phyloP scores from a whole-genome alignment of 371 early-diverging fungal genomes.

The Mortierella sp. region DNA sequence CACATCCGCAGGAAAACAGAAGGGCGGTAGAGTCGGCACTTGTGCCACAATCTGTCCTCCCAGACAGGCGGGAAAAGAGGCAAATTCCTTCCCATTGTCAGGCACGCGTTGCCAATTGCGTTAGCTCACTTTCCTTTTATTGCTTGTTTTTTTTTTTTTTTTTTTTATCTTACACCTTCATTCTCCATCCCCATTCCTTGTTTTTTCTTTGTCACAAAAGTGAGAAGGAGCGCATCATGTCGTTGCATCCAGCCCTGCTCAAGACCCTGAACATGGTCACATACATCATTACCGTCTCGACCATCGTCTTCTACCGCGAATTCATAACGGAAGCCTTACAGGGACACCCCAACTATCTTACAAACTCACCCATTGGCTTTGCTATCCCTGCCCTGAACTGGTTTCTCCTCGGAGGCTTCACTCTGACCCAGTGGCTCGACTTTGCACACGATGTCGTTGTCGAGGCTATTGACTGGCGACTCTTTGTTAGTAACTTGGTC shows the following conservation, averaged over 20 bases:
- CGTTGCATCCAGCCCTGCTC: constrained; percentile 34
- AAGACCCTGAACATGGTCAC: constrained; percentile 47
- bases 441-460: constrained; percentile 51
- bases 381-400: constrained; percentile 34
- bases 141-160: constrained; percentile 1
- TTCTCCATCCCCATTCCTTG: background rate
- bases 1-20: too few species aligned
- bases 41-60: too few species aligned
- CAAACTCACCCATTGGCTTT: constrained; percentile 29
- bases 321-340: constrained; percentile 8
- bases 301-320: constrained; percentile 27
- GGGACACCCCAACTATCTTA: constrained; percentile 30
- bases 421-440: constrained; percentile 41
- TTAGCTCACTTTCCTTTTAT: too few species aligned
- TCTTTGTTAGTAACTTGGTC: constrained; percentile 34
- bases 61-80: too few species aligned
- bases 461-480: constrained; percentile 38
- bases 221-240: constrained; percentile 5
- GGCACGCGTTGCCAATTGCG: too few species aligned
- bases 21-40: too few species aligned
- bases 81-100: too few species aligned
- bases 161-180: background rate
- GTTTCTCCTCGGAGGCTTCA: constrained; percentile 48
- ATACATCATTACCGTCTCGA: constrained; percentile 17
- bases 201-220: too few species aligned